Base-by-base conservation (phyloP, 1,284 basidiomycete species). In the Ustilago bromivora region DNA sequence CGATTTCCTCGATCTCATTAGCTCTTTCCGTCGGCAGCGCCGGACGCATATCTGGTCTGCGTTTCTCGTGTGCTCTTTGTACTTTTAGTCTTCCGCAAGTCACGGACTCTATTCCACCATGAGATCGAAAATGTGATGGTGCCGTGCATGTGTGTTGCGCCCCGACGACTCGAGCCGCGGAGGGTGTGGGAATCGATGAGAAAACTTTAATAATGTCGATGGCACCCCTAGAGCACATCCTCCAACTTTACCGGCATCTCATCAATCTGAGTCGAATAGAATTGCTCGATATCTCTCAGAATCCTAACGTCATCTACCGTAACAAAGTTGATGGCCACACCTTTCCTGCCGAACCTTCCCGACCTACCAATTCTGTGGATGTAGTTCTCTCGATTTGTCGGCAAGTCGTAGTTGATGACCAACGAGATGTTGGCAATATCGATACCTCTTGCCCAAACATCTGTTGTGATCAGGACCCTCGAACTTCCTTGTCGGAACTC, bases 391-490 rank as follows among this genome's bases (percentile, higher is more conserved):
- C 80, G 69, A 34, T 78, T 82, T 38, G 73, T 77, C 7, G 94
- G 96, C 67, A 98, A 89, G 86, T 98, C 96, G 86, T 98, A 98
- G 88, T 98, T 98, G 86, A 98, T 98, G 82, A 98, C 96, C 71
- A 98, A 89, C 46, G 95, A 97, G 54, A 99, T 97, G 88, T 98
- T 96, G 85, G 98, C 95, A 10, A 99, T 96, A 86, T 99, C 97
- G 85, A 99, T 96, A 82, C 97, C 97, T 84, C 97, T 92, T 34
- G 97, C 96, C 96, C 95, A 98, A 51, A 99, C 94, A 87, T 99
- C 97, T 38, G 87, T 87, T 11, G 83, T 84, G 68, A 85, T 84
- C 19, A 86, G 61, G 4, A 84, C 82, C 3, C 83, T 63, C 38
- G 71, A 61, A 80, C 93, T 93, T 80, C 96, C 96, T 66, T 92